A percentile compares a stretch with the other conserved stretches of the same genome.
phyloP scores from a whole-genome alignment of 257 asterid genomes.

The Solanum gracilifrons region DNA sequence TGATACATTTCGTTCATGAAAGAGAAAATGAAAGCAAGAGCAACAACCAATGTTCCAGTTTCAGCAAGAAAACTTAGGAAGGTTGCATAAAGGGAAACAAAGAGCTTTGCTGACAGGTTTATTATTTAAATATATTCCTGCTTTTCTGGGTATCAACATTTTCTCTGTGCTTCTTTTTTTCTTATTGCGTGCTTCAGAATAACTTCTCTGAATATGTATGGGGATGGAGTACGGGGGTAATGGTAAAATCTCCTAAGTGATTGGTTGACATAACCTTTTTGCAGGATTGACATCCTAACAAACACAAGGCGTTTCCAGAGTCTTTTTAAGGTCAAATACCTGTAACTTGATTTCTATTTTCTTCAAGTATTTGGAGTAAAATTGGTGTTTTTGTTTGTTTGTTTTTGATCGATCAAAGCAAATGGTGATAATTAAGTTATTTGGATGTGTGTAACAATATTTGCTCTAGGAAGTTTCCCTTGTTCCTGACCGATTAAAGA shows the following conservation, averaged over 20 bases:
- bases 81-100: neutral
- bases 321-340: conserved; percentile 57
- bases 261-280: conserved; percentile 4
- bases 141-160: too few relatives aligned
- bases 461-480: too few relatives aligned
- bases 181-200: too few relatives aligned
- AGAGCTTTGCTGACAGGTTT: too few relatives aligned
- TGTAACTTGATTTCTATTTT: neutral
- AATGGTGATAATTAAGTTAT: neutral
- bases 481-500: too few relatives aligned
- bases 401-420: neutral
- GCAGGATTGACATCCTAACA: conserved; percentile 92
- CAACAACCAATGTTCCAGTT: neutral
- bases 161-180: too few relatives aligned
- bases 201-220: too few relatives aligned
- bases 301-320: conserved; percentile 77
- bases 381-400: neutral
- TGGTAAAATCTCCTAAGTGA: too few relatives aligned
- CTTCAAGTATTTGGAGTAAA: neutral
- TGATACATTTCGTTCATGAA: neutral
- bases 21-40: neutral
- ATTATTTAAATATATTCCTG: too few relatives aligned
- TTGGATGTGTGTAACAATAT: neutral
- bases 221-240: too few relatives aligned
- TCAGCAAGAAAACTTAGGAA: neutral